Conservation (phyloP, 2,329 filamentous ascomycete species). For the Colletotrichum phormii region DNA sequence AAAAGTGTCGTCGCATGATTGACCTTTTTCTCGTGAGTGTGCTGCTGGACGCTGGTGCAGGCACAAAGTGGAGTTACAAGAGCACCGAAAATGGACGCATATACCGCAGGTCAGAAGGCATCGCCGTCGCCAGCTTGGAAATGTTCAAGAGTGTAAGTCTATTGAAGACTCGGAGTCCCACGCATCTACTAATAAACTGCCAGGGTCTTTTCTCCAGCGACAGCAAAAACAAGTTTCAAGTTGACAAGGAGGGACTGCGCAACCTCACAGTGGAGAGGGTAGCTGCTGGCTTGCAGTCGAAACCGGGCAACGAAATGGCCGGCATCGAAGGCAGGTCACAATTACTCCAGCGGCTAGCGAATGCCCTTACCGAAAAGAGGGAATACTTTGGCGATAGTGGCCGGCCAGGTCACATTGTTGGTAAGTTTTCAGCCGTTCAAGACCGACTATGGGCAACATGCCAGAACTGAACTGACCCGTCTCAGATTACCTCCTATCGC, state of each 20-base stretch:
- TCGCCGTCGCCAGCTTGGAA: constrained; percentile 81
- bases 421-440: constrained; percentile 59
- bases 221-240: constrained; percentile 83
- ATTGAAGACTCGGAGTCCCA: no score
- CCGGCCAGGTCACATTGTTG: constrained; percentile 93
- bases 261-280: constrained; percentile 80
- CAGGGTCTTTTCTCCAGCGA: constrained; percentile 88
- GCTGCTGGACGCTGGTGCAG: constrained; percentile 87
- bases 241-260: constrained; percentile 85
- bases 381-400: constrained; percentile 88
- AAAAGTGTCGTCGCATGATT: constrained; percentile 79
- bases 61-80: constrained; percentile 91
- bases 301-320: constrained; percentile 81
- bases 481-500: constrained; percentile 91
- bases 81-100: constrained; percentile 87
- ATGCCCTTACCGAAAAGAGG: constrained; percentile 79
- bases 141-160: constrained; percentile 84
- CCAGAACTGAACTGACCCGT: constrained; percentile 38
- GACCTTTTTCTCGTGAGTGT: constrained; percentile 86
- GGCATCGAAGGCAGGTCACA: constrained; percentile 87
- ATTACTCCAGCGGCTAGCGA: constrained; percentile 79
- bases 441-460: not conserved
- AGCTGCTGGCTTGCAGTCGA: constrained; percentile 86
- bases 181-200: not conserved
- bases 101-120: constrained; percentile 87